Percentiles rank a stretch among this genome's conserved stretches.
Evolutionary conservation across 2,329 filamentous ascomycete species (phyloP).

Genomic region (Talaromyces atroroseus): DNA sequence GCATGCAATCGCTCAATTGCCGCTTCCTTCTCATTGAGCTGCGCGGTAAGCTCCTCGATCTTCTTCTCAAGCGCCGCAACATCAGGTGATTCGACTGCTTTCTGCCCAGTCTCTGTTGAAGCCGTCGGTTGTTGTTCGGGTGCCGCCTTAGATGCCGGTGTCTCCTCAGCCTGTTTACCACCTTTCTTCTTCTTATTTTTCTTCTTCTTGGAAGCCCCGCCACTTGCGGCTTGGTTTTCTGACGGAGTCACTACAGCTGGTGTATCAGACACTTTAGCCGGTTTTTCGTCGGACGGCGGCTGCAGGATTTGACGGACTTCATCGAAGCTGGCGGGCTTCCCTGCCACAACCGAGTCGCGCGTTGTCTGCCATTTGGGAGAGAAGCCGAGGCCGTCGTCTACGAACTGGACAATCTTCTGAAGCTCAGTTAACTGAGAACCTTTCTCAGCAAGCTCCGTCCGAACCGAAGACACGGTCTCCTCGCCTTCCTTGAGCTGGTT

Average conservation of each 20-base stretch:
- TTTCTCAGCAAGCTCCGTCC: constrained; percentile 38
- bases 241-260: constrained; percentile 19
- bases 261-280: constrained; percentile 17
- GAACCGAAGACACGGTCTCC: constrained; percentile 41
- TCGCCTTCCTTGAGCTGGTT: constrained; percentile 52
- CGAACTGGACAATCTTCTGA: constrained; percentile 34
- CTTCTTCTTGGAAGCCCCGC: constrained; percentile 61
- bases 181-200: constrained; percentile 88
- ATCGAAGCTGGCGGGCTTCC: constrained; percentile 30
- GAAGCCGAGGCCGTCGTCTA: constrained; percentile 34
- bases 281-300: constrained; percentile 22
- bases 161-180: constrained; percentile 45
- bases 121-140: constrained; percentile 5
- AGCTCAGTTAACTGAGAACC: constrained; percentile 28
- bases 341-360: constrained; percentile 29
- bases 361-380: constrained; percentile 31
- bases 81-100: constrained; percentile 31
- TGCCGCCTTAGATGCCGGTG: constrained; percentile 20
- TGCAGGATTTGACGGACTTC: constrained; percentile 29
- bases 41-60: constrained; percentile 30
- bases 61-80: constrained; percentile 30
- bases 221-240: constrained; percentile 17
- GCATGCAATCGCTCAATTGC: constrained; percentile 67
- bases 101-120: constrained; percentile 6
- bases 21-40: constrained; percentile 55